These are phyloP conservation scores for bread wheat (Triticum aestivum) DNA, from an alignment of 176 grass and related monocot species.

Conservation along the genomic window IWGSC_CS_RefSeq_v2.1 NC_057800.1:635011601-635012100, in stretches of 20 bases:
- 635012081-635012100: not conserved
- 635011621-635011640: conserved; percentile 33
- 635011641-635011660: not conserved
- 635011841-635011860: conserved; percentile 22
- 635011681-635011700: not conserved
- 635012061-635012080: conserved; percentile 29
- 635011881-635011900: not conserved
- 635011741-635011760: too few species aligned
- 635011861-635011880: not conserved
- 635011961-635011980: conserved; percentile 15
- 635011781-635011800: not conserved
- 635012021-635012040: not conserved
- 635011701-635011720: not conserved
- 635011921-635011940: not conserved
- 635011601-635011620: not conserved
- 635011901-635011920: not conserved
- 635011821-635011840: not conserved
- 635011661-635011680: not conserved
- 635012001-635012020: conserved; percentile 27
- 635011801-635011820: not conserved
- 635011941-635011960: conserved; percentile 21
- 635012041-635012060: not conserved
- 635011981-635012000: not conserved
- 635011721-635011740: not conserved
- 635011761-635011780: not conserved